A percentile compares a stretch with the other conserved stretches of the same genome.
These are phyloP conservation scores for Podospora pseudoanserina DNA, from an alignment of 495 filamentous ascomycete genomes.

Conservation along the genomic window DNA sequence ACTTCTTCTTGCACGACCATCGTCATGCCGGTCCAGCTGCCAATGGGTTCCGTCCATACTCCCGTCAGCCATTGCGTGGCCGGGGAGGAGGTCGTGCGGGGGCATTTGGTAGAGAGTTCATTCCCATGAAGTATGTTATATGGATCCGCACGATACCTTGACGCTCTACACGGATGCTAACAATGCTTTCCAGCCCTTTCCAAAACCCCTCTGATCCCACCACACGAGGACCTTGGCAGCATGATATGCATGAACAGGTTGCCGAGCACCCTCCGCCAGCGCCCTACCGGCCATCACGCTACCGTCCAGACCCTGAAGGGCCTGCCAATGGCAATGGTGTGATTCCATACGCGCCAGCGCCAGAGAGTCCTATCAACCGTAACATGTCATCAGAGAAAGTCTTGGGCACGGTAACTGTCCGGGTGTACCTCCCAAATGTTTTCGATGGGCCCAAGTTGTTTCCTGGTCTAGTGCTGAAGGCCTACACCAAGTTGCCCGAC, in stretches of 20 bases:
- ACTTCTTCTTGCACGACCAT: constrained; percentile 97
- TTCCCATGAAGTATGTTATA: constrained; percentile 54
- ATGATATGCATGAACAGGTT: constrained; percentile 91
- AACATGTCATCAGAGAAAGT: constrained; percentile 52
- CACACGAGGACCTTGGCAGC: constrained; percentile 76
- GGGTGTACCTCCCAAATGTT: constrained; percentile 66
- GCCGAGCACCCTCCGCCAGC: constrained; percentile 37
- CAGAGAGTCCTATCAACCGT: constrained; percentile 53
- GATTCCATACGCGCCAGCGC: constrained; percentile 43
- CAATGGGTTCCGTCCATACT: constrained; percentile 72
- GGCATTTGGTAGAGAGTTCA: constrained; percentile 50
- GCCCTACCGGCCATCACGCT: constrained; percentile 34
- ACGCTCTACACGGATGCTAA: background rate
- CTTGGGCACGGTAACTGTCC: constrained; percentile 77
- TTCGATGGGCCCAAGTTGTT: constrained; percentile 70
- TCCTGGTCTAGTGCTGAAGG: constrained; percentile 68
- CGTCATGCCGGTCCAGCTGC: constrained; percentile 67
- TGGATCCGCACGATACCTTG: background rate
- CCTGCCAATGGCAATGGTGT: constrained; percentile 45
- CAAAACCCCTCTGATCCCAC: constrained; percentile 51
- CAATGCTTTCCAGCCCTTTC: constrained; percentile 28
- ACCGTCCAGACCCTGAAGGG: constrained; percentile 37
- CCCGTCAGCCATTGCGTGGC: constrained; percentile 46
- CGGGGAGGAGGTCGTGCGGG: constrained; percentile 53
- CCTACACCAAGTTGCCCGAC: constrained; percentile 89